phyloP scores from a whole-genome alignment of 192 early-diverging fungal genomes.

The Backusella tarrabulga region DNA sequence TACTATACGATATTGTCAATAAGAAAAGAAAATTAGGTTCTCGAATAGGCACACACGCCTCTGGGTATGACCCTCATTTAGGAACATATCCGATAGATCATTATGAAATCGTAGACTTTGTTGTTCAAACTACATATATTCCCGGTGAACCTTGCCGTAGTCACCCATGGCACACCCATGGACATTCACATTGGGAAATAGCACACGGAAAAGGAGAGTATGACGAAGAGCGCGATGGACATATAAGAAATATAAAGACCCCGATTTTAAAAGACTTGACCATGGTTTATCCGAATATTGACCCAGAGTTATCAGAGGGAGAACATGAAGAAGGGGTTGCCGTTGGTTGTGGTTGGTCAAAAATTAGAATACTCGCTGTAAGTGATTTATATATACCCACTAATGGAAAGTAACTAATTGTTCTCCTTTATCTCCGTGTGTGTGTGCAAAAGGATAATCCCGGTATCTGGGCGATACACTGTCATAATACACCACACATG shows the following conservation, averaged over 20 bases:
- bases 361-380: constrained; percentile 28
- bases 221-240: constrained; percentile 8
- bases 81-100: constrained; percentile 29
- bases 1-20: constrained; percentile 17
- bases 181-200: constrained; percentile 35
- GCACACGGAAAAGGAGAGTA: constrained; percentile 32
- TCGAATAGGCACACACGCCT: background rate
- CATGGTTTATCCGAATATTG: constrained; percentile 23
- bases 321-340: background rate
- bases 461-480: constrained; percentile 34
- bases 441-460: constrained; percentile 30
- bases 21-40: background rate
- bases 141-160: constrained; percentile 16
- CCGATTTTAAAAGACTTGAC: constrained; percentile 23
- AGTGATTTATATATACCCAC: background rate
- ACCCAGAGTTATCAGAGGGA: constrained; percentile 8
- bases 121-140: constrained; percentile 27
- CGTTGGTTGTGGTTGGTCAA: constrained; percentile 32
- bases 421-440: background rate
- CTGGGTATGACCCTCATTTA: constrained; percentile 27
- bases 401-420: background rate
- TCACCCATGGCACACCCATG: constrained; percentile 40
- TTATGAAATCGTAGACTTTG: constrained; percentile 33
- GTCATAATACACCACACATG: constrained; percentile 39
- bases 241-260: background rate